phyloP scores from a whole-genome alignment of 257 asterid genomes.

The Henckelia pumila region DNA sequence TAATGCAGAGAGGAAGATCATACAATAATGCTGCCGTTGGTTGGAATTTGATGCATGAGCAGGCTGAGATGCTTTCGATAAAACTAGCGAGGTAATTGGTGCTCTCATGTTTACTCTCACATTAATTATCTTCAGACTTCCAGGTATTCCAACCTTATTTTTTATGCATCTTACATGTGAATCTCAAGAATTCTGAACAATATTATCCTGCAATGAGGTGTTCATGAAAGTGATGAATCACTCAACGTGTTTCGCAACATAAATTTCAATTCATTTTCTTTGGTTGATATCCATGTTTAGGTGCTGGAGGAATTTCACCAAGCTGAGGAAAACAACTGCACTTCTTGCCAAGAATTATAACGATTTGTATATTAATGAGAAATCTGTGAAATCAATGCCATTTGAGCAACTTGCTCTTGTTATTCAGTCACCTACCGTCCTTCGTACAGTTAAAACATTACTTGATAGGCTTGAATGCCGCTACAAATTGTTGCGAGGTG shows the following conservation, averaged over 20 bases:
- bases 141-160: background rate
- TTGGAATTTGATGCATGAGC: constrained; percentile 56
- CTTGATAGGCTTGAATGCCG: constrained; percentile 84
- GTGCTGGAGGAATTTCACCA: constrained; percentile 67
- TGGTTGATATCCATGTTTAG: constrained; percentile 32
- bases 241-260: background rate
- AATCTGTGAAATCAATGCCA: constrained; percentile 70
- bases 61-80: constrained; percentile 65
- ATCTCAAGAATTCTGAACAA: constrained; percentile 1
- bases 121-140: background rate
- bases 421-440: constrained; percentile 64
- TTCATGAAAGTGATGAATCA: background rate
- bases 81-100: constrained; percentile 64
- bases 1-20: constrained; percentile 73
- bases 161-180: background rate
- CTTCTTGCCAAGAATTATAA: constrained; percentile 59
- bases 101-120: background rate
- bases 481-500: constrained; percentile 41
- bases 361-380: constrained; percentile 60
- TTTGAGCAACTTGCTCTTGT: constrained; percentile 81
- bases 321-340: constrained; percentile 50
- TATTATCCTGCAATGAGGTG: constrained; percentile 7
- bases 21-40: constrained; percentile 31
- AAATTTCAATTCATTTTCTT: constrained; percentile 4
- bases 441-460: constrained; percentile 60